phyloP scores from a whole-genome alignment of 148 eudicot species.

The Persicaria maculosa region DNA sequence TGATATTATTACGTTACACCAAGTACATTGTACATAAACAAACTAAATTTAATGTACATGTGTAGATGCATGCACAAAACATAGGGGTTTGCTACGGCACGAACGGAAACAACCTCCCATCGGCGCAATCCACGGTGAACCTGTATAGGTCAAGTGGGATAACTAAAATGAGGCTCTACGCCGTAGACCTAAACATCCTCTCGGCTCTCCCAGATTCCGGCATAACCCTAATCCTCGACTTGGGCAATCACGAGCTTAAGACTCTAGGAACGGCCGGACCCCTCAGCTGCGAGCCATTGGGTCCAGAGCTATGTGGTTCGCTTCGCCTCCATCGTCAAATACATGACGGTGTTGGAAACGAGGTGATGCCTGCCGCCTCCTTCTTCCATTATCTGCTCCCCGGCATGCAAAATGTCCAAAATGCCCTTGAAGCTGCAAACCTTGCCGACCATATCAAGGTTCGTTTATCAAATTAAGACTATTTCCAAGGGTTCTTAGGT shows the following conservation, averaged over 20 bases:
- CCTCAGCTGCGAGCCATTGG: constrained; percentile 22
- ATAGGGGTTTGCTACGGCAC: constrained; percentile 44
- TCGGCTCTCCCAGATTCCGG: constrained; percentile 31
- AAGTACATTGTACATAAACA: no score
- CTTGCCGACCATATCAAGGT: constrained; percentile 1
- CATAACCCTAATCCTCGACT: constrained; percentile 30
- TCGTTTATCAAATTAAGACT: no score
- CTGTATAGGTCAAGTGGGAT: constrained; percentile 27
- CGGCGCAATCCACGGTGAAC: constrained; percentile 24
- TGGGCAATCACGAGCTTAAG: constrained; percentile 15
- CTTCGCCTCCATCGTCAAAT: constrained; percentile 16
- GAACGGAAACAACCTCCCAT: constrained; percentile 33
- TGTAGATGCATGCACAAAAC: constrained; percentile 10
- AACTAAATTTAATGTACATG: no score
- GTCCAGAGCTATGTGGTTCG: constrained; percentile 29
- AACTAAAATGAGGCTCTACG: constrained; percentile 27
- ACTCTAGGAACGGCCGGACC: constrained; percentile 16
- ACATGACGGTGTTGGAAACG: constrained; percentile 49
- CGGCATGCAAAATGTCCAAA: constrained; percentile 44
- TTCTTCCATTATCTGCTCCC: constrained; percentile 14
- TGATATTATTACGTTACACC: no score
- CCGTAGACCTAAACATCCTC: constrained; percentile 28
- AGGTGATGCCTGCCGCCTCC: constrained; percentile 29
- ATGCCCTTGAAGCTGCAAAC: constrained; percentile 10
- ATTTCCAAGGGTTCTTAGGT: no score